Base-by-base conservation (phyloP, 805 yeast species). In the Saccharomycopsis fermentans region DNA sequence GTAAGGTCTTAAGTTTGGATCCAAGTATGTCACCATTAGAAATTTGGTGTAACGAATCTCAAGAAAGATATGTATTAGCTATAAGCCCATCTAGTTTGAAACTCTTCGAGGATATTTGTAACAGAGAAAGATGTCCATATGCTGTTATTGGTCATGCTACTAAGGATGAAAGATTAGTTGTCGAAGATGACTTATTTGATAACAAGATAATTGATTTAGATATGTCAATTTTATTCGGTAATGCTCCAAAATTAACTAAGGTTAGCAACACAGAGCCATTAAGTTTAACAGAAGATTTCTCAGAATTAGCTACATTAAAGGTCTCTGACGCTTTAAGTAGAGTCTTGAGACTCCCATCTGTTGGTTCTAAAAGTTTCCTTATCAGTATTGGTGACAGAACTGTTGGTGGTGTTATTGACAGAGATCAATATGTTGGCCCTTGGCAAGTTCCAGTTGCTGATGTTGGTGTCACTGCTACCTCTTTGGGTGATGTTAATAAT, bases 1-100 rank as follows among this genome's bases (percentile, higher is more conserved):
- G 99, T 73, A 87, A 91, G 58, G 86, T 94, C 59, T 81, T 96
- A 58, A 85, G 90, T 39, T 80, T 90, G 64, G 99, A 94, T 72
- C 96, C 96, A 54, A 96, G 97, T 59, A 90, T 94, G 97, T 92
- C 98, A 4, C 98, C 99, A 58, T 89, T 94, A 96, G 99, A 94
- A 76, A 90, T 94, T 63, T 94, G 99, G 99, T 94, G 99, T 81
- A 92, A 96, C 67, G 99, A 94, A 74, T 94, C 98, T 1, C 99
- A 94, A 75, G 99, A 94, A 73, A 84, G 99, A 72, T 94, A 91
- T 67, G 99, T 94, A 26, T 73, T 94, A 66, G 98, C 96, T 64
- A 96, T 94, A 62, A 80, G 90, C 16, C 88, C 88, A 57, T 83
- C 82, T 62, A 87, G 90, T 69, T 73, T 92, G 60, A 81, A 81